These are phyloP conservation scores for Vitis hybrid DNA, from an alignment of 177 flowering plant genomes.

Conservation along the genomic window DNA sequence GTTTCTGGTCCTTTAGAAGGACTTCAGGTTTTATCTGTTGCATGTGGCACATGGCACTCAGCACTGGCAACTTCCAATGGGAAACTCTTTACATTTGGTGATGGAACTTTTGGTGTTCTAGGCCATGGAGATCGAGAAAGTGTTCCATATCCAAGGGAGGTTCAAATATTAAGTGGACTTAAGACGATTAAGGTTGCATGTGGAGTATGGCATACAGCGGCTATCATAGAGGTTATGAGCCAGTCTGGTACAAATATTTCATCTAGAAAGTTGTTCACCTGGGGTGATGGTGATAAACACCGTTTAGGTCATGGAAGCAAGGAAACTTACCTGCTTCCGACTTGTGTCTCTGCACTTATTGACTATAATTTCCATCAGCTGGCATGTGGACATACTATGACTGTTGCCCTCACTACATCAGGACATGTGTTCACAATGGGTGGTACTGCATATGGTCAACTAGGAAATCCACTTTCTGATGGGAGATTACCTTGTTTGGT, in stretches of 20 bases:
- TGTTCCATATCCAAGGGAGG: conserved; percentile 38
- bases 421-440: conserved; percentile 63
- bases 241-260: conserved; percentile 30
- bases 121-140: conserved; percentile 50
- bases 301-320: conserved; percentile 51
- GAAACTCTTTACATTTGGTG: conserved; percentile 46
- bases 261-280: conserved; percentile 48
- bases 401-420: conserved; percentile 51
- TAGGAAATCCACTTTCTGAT: conserved; percentile 42
- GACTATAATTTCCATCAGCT: conserved; percentile 49
- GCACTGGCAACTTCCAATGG: conserved; percentile 44
- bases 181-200: conserved; percentile 45
- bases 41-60: conserved; percentile 54
- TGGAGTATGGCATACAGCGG: conserved; percentile 57
- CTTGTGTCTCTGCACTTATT: conserved; percentile 43
- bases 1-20: conserved; percentile 44
- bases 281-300: conserved; percentile 55
- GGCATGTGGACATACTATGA: conserved; percentile 48
- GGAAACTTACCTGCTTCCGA: conserved; percentile 40
- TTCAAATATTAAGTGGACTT: conserved; percentile 34
- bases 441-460: conserved; percentile 40
- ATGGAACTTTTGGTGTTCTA: conserved; percentile 46
- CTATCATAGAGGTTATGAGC: conserved; percentile 41
- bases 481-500: conserved; percentile 42
- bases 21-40: conserved; percentile 41